A percentile compares a stretch with the other conserved stretches of the same genome.
These are phyloP conservation scores for Hypsizygus ulmarius DNA, from an alignment of 1,284 basidiomycete genomes.

Conservation along the genomic window DNA sequence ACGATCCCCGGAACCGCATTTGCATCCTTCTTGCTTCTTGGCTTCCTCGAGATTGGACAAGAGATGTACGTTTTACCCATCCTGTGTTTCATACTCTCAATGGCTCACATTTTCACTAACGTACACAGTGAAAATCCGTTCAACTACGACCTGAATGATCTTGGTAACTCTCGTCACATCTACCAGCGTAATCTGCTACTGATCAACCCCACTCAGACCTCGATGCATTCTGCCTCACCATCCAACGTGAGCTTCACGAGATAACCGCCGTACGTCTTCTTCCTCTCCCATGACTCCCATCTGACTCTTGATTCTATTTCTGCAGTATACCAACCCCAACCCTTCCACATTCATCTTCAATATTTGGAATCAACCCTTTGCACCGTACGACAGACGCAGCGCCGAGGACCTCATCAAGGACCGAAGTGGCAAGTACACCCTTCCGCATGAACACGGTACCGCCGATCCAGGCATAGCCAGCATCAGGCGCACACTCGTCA, in stretches of 20 bases:
- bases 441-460: constrained; percentile 32
- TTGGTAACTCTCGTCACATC: constrained; percentile 36
- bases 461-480: constrained; percentile 42
- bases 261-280: constrained; percentile 55
- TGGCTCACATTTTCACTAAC: neutral
- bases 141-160: constrained; percentile 67
- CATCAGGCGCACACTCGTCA: constrained; percentile 51
- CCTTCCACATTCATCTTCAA: constrained; percentile 53
- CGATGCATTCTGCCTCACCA: constrained; percentile 59
- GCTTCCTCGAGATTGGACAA: constrained; percentile 71
- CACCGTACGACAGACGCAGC: constrained; percentile 57
- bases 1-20: constrained; percentile 64
- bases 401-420: constrained; percentile 49
- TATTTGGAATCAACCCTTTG: constrained; percentile 59
- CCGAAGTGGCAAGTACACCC: constrained; percentile 30
- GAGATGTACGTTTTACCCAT: constrained; percentile 50
- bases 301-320: neutral
- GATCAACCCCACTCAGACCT: constrained; percentile 40
- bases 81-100: neutral
- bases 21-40: constrained; percentile 58
- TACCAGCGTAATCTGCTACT: neutral
- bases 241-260: constrained; percentile 65
- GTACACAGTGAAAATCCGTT: constrained; percentile 60
- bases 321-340: constrained; percentile 50
- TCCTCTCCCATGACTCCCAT: neutral